phyloP scores from a whole-genome alignment of 495 filamentous ascomycete species.

The Aspergillus indologenus region DNA sequence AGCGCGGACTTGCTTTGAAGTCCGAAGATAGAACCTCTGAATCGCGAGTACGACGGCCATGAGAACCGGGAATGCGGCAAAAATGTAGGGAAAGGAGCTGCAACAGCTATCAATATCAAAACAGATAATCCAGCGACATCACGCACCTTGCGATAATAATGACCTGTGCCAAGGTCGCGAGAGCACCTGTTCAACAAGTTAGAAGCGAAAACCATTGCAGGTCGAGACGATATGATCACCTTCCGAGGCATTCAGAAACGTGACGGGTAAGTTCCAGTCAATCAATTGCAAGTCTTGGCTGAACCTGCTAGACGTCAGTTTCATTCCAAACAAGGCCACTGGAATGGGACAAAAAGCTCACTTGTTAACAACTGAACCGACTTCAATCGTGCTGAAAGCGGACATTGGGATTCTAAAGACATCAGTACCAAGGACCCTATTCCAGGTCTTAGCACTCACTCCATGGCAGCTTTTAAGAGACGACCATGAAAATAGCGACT shows the following conservation, averaged over 20 bases:
- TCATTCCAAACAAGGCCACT: not conserved
- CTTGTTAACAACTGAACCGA: not conserved
- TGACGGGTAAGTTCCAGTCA: not conserved
- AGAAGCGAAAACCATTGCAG: no score
- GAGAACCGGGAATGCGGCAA: not conserved
- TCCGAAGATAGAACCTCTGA: not conserved
- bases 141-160: not conserved
- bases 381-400: not conserved
- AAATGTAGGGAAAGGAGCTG: not conserved
- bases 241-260: not conserved
- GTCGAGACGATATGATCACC: no score
- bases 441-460: not conserved
- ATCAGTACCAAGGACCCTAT: not conserved
- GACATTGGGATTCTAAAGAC: not conserved
- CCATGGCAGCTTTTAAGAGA: not conserved
- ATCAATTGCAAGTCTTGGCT: conserved; percentile 1
- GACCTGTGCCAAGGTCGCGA: not conserved
- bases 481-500: conserved; percentile 3
- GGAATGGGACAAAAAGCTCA: not conserved
- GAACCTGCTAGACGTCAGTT: not conserved
- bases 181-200: not conserved
- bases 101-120: not conserved
- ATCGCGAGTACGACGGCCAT: not conserved
- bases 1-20: not conserved
- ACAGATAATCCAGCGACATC: not conserved